Base-by-base conservation (phyloP, 1,284 basidiomycete species). In the Rhodotorula glutinis region DNA sequence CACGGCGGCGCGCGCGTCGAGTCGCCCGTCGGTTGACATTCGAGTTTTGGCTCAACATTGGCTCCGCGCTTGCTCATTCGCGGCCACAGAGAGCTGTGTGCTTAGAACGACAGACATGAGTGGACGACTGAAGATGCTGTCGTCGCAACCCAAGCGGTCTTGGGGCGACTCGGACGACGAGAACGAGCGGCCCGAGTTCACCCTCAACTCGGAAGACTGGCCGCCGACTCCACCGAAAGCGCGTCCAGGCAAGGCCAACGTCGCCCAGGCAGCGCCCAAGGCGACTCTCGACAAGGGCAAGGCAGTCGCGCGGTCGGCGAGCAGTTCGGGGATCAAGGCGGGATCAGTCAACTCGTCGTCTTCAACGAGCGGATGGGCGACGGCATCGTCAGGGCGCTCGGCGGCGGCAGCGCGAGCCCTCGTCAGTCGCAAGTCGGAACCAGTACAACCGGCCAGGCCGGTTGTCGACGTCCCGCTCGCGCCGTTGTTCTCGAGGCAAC, bases 101-200 rank as follows among this genome's bases (percentile, higher is more conserved):
- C 30, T 13, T 11, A 29, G n/a, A n/a, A n/a, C 13, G 21, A 38
- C 10, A 7, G 21, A 21, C 30, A 49, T 33, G 41, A 53, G 21
- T 41, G 40, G 40, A 38, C 33, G 54, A 21, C 27, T 47, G 14
- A 51, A 52, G n/a, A 53, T 63, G 44, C 68, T 72, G 33, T 67
- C 71, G 16, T 70, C 68, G 25, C 71, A 72, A 53, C 68, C 71
- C 13, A 60, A 58, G 40, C 63, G 71, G 25, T 56, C 58, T 13
- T 72, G 68, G 68, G 71, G 68, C 44, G 65, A 63, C 43, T 55
- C 61, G 17, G n/a, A 17, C 44, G 59, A 55, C 43, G 65, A 72
- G 58, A 70, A 72, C 64, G 41, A 46, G n/a, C 55, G 51, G 25
- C 53, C 63, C 25, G 57, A 51, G 21, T 72, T 67, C 27, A 55